These are phyloP conservation scores for Xylaria cubensis DNA, from an alignment of 495 filamentous ascomycete genomes.

Conservation along the genomic window DNA sequence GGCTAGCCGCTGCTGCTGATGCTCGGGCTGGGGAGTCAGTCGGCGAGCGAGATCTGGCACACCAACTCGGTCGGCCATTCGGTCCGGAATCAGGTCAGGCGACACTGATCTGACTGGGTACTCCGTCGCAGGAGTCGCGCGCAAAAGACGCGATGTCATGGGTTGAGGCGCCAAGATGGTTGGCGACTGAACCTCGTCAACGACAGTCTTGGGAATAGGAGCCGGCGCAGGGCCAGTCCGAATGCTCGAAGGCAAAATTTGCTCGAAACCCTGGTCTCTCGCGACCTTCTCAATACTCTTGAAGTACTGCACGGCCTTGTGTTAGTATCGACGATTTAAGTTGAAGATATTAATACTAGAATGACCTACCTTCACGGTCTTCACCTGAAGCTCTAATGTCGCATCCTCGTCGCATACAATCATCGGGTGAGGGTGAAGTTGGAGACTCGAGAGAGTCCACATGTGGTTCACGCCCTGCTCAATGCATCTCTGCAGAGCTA, in stretches of 20 bases:
- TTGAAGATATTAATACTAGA: neutral
- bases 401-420: conserved; percentile 87
- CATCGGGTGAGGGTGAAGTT: conserved; percentile 79
- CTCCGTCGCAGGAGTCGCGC: conserved; percentile 54
- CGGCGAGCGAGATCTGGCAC: conserved; percentile 56
- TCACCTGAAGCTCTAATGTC: conserved; percentile 81
- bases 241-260: conserved; percentile 60
- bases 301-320: conserved; percentile 59
- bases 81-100: conserved; percentile 67
- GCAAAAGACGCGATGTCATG: conserved; percentile 54
- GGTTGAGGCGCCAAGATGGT: conserved; percentile 56
- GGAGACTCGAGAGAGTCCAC: conserved; percentile 84
- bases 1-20: conserved; percentile 41
- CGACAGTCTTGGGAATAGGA: conserved; percentile 37
- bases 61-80: conserved; percentile 70
- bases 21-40: conserved; percentile 51
- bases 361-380: conserved; percentile 74
- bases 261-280: conserved; percentile 61
- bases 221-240: conserved; percentile 44
- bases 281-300: conserved; percentile 71
- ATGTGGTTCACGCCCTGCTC: conserved; percentile 87
- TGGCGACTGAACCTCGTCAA: conserved; percentile 48
- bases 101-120: conserved; percentile 56
- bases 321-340: conserved; percentile 19
- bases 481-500: conserved; percentile 81